Base-by-base conservation (phyloP, 208 protist genomes). In the Phytomonas sp. region DNA sequence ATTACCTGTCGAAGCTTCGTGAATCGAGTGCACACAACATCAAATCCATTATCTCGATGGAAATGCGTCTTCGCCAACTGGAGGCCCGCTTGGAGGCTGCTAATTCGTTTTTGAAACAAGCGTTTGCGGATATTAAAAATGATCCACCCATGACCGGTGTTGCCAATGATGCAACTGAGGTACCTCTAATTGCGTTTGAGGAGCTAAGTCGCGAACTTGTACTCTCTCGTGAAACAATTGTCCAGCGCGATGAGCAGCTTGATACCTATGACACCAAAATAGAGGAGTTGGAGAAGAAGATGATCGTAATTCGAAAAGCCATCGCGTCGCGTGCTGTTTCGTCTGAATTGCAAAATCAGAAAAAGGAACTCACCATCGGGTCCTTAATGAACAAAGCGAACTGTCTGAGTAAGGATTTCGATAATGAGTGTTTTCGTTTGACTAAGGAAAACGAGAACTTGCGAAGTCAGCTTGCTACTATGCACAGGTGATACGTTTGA, bases 21-120 rank as follows among this genome's bases (percentile, higher is more conserved):
- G 84, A 95, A 63, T 83, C 79, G 0, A 89, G 77, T 42, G 82
- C 76, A 37, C 80, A 65, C 42, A 93, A 88, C 78, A 84, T 81
- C 63, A 92, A 88, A 66, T 91, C 89, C 7, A 86, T 95, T 52
- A 70, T 91, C 40, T 86, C 89, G 1, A 77, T 92, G 60, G 87
- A 93, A 66, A 82, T 88, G 7, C 87, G 84, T 49, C 71, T 95
- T 60, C 75, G 83, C 30, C 81, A 91, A 67, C 75, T 95, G 59
- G 87, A 92, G 71, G 83, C 85, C 4, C 80, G 82, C 23, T 75
- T 95, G 32, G 86, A 86, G 56, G 81, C 84, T 23, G 79, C 89
- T 26, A 89, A 93, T 65, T 73, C 81, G 14, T 95, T 92, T 61
- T 78, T 95, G 29, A 74, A 84, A 65, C 82, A 91, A 74, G 83